Percentiles rank a stretch among this genome's conserved stretches.
Evolutionary conservation across 2,329 filamentous ascomycete species (phyloP).

Genomic region (Cladophialophora psammophila): DNA sequence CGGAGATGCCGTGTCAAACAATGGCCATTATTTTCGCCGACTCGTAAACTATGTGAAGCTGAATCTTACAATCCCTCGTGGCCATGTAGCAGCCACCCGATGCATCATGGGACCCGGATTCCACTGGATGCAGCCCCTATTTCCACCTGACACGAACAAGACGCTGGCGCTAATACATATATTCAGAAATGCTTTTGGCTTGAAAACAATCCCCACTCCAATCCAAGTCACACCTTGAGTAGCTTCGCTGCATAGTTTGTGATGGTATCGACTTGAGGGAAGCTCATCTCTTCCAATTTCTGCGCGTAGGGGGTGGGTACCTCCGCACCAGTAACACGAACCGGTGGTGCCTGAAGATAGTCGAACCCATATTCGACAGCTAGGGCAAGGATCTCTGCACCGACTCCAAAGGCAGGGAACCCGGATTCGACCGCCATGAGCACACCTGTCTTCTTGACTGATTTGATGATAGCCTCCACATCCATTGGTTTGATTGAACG

Average conservation of each 20-base stretch:
- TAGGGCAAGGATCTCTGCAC: slow-evolving; percentile 89
- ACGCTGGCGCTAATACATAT: slow-evolving; percentile 38
- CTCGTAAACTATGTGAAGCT: slow-evolving; percentile 24
- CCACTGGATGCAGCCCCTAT: slow-evolving; percentile 24
- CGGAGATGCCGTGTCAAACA: slow-evolving; percentile 1
- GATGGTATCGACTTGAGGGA: slow-evolving; percentile 90
- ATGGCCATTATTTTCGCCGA: slow-evolving; percentile 11
- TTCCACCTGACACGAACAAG: slow-evolving; percentile 25
- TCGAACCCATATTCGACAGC: slow-evolving; percentile 98
- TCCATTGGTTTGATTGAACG: slow-evolving; percentile 97
- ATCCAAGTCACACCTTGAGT: slow-evolving; percentile 70
- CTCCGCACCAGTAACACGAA: slow-evolving; percentile 94
- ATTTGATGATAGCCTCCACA: slow-evolving; percentile 92
- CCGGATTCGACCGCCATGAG: slow-evolving; percentile 93
- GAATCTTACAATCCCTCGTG: slow-evolving; percentile 23
- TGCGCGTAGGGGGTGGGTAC: slow-evolving; percentile 95
- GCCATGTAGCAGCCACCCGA: slow-evolving; percentile 28
- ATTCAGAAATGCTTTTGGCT: slow-evolving; percentile 31
- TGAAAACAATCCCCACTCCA: slow-evolving; percentile 11
- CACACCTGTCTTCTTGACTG: slow-evolving; percentile 97
- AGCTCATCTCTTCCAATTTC: slow-evolving; percentile 92
- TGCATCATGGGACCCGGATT: slow-evolving; percentile 22
- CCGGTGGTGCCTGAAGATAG: slow-evolving; percentile 92
- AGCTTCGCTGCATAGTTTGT: slow-evolving; percentile 89
- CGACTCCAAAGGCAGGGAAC: slow-evolving; percentile 93